Evolutionary conservation across 2,329 filamentous ascomycete genomes (phyloP), one percentile per base, ranked within the genome.

Genomic region (Sodiomyces alkalinus): DNA sequence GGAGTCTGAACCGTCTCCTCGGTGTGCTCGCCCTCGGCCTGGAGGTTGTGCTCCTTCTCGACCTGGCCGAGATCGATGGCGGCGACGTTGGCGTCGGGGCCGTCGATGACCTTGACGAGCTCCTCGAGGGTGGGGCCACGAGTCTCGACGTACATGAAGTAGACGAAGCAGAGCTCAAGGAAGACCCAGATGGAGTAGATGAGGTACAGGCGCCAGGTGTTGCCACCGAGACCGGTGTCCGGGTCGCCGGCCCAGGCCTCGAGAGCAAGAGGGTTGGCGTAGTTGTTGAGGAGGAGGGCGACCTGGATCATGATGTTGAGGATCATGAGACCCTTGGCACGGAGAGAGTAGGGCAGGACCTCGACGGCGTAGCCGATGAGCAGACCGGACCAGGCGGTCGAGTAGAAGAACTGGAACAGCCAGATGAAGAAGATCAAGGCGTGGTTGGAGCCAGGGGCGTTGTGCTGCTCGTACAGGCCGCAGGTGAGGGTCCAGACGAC

Each of bases 21-120:
- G n/a, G n/a, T n/a, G n/a, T n/a, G n/a, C n/a, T n/a, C n/a, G n/a
- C n/a, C n/a, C n/a, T n/a, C n/a, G n/a, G n/a, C n/a, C n/a, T n/a
- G n/a, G n/a, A 25, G 23, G 23, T 14, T 16, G 14, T 7, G 10
- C 10, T 62, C 57, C 46, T 61, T 58, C 47, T 62, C 56, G 29
- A 60, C 46, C 44, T 58, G 47, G 23, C 51, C 46, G 22, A 64
- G 42, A 39, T 65, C 55, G 30, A 65, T 33, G 33, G 55, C 51
- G 5, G 53, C 60, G 11, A 64, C 62, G 25, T 50, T 39, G 19
- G 66, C 69, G 12, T 62, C 51, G 18, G 73, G 64, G 21, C 69
- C 72, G 39, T 77, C 72, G 48, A 77, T 76, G 50, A 77, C 63
- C 52, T 68, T 69, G 44, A 68, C 70, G 27, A 78, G 60, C 49